Base-by-base conservation (phyloP, 768 basidiomycete genomes). In the Gelatoporia subvermispora region DNA sequence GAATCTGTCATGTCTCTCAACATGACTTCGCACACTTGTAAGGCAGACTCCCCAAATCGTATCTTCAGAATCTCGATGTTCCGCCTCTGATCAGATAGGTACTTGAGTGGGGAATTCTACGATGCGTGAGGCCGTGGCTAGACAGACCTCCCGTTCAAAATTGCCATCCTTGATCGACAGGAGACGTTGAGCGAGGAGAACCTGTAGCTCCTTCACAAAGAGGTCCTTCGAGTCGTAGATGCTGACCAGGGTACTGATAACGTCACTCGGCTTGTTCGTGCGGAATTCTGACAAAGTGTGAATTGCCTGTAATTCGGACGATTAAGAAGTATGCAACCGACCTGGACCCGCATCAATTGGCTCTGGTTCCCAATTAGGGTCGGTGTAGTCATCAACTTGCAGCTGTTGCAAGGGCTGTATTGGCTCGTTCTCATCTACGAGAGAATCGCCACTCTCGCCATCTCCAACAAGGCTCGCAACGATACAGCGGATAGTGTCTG, bases 1-100 rank as follows among this genome's bases (percentile, higher is more conserved):
- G 95, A 96, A 65, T 98, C 93, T 3, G 91, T 87, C 82, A 98
- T 88, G 64, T 99, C 96, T 61, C 84, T 89, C 61, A 98, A 71
- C 96, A 99, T 98, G 47, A 99, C 93, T 63, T 98, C 95, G 72
- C 94, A 97, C 4, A 93, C 88, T 64, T 96, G 93, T 48, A 99
- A 67, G 2, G 93, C 84, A 1, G 84, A 76, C 59, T 98, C 96
- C 18, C 96, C 96, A 59, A 99, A 99, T 3, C 96, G 85, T 47
- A 94, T 79, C 71, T 98, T 98, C 52, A 99, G 70, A 37, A 94
- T 89, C 65, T 96, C 94, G 51, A 98, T 82, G 59, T 91, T 96
- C 20, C 87, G 78, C 17, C 94, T 98, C 58, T 9, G 41, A 34
- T 34, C 17, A 11, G 13, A 51, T 16, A 20, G 11, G 16, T 36